Evolutionary conservation across 129 eudicot genomes (phyloP), one percentile per base, ranked within the genome.

Genomic region (Smallanthus sonchifolius): DNA sequence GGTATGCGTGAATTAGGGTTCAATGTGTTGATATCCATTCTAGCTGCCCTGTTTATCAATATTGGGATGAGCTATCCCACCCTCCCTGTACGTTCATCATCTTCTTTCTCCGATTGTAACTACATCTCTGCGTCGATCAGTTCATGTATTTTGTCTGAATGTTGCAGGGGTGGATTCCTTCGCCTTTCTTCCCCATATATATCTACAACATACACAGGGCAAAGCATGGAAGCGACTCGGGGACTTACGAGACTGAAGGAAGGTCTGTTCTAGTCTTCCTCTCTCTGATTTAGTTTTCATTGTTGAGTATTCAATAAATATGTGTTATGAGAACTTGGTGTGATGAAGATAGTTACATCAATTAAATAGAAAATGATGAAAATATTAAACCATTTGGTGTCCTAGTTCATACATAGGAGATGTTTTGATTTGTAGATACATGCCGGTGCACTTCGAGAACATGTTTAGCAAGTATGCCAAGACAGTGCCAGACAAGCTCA

Each of bases 191-290:
- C 68, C 97, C 97, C 2, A 60, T 92, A 68, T 87, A 93, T 54
- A 54, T 93, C 11, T 64, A 81, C 81, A 93, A 93, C 82, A 86
- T 93, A 42, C 98, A 93, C 76, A 83, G 44, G 61, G 52, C 83
- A 66, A 93, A 90, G 76, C 98, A 93, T 77, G 98, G 98, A 57
- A 90, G 98, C 30, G 97, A 90, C 69, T 32, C 97, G 1, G 87
- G 78, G 64, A 82, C 89, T 15, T 90, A 84, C 8, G 98, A 93
- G 59, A 83, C 83, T 0, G 97, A 93, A 80, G 98, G 98, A 80
- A 90, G 98, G 98, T 93, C 17, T 7, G 32, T 36, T 5, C 34
- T 39, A 5, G 20, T 59, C 61, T 52, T 11, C 38, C 55, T 48
- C n/a, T 24, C 30, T 24, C 30, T 24, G 30, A 24, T 24, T 24